Evolutionary conservation across 768 basidiomycete genomes (phyloP).

Genomic region (Tricholoma sp.): DNA sequence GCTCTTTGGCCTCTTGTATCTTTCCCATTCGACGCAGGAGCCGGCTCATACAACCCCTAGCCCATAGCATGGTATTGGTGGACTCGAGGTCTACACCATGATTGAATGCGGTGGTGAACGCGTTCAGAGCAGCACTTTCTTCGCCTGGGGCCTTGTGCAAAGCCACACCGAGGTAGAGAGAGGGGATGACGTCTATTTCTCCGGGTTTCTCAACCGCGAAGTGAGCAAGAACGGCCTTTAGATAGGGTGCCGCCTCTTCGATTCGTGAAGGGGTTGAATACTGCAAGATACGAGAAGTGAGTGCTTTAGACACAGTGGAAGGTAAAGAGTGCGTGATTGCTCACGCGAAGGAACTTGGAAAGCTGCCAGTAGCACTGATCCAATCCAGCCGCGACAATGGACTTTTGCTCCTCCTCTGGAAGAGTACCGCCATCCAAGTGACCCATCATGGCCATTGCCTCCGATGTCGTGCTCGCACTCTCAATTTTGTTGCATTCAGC

Average conservation of each 20-base stretch:
- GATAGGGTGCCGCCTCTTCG: neutral
- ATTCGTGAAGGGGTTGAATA: neutral
- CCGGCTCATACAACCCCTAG: neutral
- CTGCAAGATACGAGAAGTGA: neutral
- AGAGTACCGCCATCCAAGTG: neutral
- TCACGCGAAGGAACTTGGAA: neutral
- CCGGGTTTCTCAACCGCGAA: neutral
- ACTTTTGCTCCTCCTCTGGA: neutral
- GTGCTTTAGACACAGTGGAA: neutral
- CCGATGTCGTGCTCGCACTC: neutral
- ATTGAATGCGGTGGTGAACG: neutral
- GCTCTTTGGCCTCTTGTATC: neutral
- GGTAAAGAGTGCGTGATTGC: neutral
- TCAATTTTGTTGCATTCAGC: neutral
- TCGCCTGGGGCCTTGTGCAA: neutral
- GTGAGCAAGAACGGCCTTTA: neutral
- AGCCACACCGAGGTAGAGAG: neutral
- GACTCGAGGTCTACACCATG: neutral
- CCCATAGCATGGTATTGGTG: neutral
- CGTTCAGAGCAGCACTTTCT: neutral
- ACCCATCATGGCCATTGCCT: neutral
- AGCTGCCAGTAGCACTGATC: neutral
- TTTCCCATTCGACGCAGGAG: neutral
- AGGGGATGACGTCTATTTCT: neutral
- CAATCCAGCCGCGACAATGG: neutral